Conservation (phyloP, 2,329 filamentous ascomycete species). For the Escovopsis weberi region DNA sequence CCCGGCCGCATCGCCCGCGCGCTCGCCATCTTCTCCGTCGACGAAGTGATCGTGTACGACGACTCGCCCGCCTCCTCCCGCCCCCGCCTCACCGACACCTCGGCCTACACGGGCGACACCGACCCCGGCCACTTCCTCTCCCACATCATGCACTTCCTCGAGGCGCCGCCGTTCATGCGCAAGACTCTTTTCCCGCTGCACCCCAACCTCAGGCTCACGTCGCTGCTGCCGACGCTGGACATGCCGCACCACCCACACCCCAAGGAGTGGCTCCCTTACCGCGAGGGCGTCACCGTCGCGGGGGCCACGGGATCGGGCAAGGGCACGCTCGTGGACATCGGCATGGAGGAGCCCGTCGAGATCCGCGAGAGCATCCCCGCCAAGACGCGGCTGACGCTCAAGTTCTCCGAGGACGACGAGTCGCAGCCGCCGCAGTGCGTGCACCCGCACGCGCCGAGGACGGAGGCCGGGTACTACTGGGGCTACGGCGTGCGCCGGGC, state of each 20-base stretch:
- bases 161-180: slow-evolving; percentile 71
- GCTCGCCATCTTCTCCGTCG: slow-evolving; percentile 68
- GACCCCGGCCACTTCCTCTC: slow-evolving; percentile 70
- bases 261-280: slow-evolving; percentile 65
- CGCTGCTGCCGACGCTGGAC: slow-evolving; percentile 61
- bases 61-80: slow-evolving; percentile 41
- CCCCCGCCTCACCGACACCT: slow-evolving; percentile 31
- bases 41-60: slow-evolving; percentile 72
- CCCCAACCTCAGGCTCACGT: slow-evolving; percentile 60
- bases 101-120: slow-evolving; percentile 50
- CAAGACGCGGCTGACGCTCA: slow-evolving; percentile 60
- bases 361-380: slow-evolving; percentile 49
- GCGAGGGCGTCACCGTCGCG: slow-evolving; percentile 57
- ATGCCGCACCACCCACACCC: slow-evolving; percentile 71
- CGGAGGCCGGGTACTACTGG: slow-evolving; percentile 75
- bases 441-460: slow-evolving; percentile 52
- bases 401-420: slow-evolving; percentile 36
- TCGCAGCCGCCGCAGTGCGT: slow-evolving; percentile 41
- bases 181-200: slow-evolving; percentile 63
- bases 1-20: slow-evolving; percentile 68
- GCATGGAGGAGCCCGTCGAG: slow-evolving; percentile 38
- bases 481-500: slow-evolving; percentile 60
- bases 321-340: slow-evolving; percentile 44
- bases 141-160: slow-evolving; percentile 67
- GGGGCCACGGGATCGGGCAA: slow-evolving; percentile 25